Evolutionary conservation across 169 alveolate species (phyloP).

Genomic region (Plasmodium billcollinsi): DNA sequence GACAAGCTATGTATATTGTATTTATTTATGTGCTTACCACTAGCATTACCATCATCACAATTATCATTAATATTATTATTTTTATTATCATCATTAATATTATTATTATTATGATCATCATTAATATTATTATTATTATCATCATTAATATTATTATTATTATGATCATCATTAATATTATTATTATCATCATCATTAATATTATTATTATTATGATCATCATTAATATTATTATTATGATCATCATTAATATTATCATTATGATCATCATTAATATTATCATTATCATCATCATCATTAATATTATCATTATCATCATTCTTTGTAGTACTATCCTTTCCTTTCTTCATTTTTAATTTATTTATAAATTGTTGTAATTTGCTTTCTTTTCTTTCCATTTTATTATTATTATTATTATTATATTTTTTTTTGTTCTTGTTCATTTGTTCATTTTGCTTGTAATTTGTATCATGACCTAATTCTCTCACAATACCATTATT

Average conservation of each 20-base stretch:
- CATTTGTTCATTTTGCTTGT: not conserved
- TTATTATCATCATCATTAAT: too few species aligned
- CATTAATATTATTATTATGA: not conserved
- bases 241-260: too few species aligned
- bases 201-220: too few species aligned
- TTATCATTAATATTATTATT: not conserved
- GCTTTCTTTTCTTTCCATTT: not conserved
- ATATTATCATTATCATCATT: not conserved
- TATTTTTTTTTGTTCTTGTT: not conserved
- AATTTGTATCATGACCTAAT: not conserved
- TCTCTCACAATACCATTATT: not conserved
- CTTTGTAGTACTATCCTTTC: not conserved
- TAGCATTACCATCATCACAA: too few species aligned
- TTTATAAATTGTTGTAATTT: not conserved
- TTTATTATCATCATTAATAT: too few species aligned
- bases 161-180: not conserved
- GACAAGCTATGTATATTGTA: constrained; percentile 61
- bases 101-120: too few species aligned
- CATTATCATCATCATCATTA: too few species aligned
- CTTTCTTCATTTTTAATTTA: not conserved
- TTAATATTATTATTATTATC: too few species aligned
- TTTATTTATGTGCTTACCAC: not conserved
- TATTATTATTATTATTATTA: not conserved
- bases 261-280: too few species aligned
- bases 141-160: too few species aligned